Evolutionary conservation across 306 rosid species (phyloP).

Genomic region (Senna siamea): DNA sequence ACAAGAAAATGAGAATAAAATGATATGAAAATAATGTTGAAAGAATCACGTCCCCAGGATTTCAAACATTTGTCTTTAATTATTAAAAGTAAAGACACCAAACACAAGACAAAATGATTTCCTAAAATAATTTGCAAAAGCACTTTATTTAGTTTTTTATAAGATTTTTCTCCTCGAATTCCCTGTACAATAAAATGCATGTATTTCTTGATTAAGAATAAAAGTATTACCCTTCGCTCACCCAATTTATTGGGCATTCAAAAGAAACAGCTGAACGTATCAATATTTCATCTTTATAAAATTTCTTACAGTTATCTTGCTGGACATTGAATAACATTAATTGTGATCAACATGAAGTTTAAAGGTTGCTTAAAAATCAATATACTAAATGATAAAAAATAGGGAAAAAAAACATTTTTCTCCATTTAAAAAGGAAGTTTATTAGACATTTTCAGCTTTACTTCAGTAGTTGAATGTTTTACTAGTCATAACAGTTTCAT

Average conservation of each 20-base stretch:
- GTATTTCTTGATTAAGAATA: not conserved
- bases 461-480: too few relatives aligned
- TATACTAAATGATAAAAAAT: too few relatives aligned
- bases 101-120: too few relatives aligned
- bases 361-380: too few relatives aligned
- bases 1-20: not conserved
- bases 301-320: not conserved
- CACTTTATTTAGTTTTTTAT: constrained; percentile 13
- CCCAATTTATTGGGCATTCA: not conserved
- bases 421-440: not conserved
- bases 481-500: too few relatives aligned
- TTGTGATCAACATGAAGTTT: not conserved
- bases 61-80: constrained; percentile 19
- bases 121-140: not conserved
- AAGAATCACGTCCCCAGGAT: constrained; percentile 36
- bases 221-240: not conserved
- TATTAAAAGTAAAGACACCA: too few relatives aligned
- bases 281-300: not conserved
- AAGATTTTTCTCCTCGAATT: constrained; percentile 23
- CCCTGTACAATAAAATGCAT: not conserved
- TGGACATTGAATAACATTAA: not conserved
- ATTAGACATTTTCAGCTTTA: not conserved
- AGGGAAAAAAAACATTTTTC: not conserved
- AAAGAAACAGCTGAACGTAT: not conserved
- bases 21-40: constrained; percentile 35